Evolutionary conservation across 768 basidiomycete species (phyloP).

Genomic region (Arthromyces matolae): DNA sequence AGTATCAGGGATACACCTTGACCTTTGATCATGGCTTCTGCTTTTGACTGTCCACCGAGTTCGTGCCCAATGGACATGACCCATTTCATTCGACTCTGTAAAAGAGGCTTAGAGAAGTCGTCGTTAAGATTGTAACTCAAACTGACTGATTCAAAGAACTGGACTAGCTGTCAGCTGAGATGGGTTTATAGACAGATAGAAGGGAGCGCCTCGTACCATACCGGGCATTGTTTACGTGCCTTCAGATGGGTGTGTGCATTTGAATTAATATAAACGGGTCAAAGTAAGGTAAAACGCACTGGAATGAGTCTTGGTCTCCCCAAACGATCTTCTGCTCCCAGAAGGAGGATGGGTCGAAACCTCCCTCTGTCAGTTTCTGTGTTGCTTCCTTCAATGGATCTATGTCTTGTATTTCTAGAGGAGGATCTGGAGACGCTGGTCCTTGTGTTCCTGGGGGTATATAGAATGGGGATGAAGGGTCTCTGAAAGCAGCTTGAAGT

Average conservation of each 20-base stretch:
- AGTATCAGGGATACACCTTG: constrained; percentile 71
- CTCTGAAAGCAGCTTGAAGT: constrained; percentile 58
- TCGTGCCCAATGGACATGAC: constrained; percentile 52
- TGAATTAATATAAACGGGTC: not conserved
- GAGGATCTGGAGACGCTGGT: constrained; percentile 55
- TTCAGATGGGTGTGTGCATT: constrained; percentile 21
- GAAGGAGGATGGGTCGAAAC: constrained; percentile 63
- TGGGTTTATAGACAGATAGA: not conserved
- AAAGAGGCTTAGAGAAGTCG: not conserved
- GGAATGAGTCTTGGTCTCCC: constrained; percentile 79
- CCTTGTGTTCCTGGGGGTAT: constrained; percentile 56
- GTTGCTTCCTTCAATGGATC: constrained; percentile 37
- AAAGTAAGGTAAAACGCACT: constrained; percentile 51
- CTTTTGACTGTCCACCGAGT: constrained; percentile 55
- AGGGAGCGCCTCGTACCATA: constrained; percentile 46
- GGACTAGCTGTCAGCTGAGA: constrained; percentile 36
- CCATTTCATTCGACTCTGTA: constrained; percentile 68
- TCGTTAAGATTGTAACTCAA: not conserved
- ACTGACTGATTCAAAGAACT: constrained; percentile 68
- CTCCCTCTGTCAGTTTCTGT: constrained; percentile 36
- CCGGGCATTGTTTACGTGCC: constrained; percentile 77
- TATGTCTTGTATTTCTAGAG: constrained; percentile 12
- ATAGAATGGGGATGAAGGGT: constrained; percentile 64
- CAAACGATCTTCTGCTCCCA: constrained; percentile 77
- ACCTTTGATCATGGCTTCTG: constrained; percentile 55